These are phyloP conservation scores for Haplosporangium gracile DNA, from an alignment of 192 early-diverging fungal species.

Conservation along the genomic window DNA sequence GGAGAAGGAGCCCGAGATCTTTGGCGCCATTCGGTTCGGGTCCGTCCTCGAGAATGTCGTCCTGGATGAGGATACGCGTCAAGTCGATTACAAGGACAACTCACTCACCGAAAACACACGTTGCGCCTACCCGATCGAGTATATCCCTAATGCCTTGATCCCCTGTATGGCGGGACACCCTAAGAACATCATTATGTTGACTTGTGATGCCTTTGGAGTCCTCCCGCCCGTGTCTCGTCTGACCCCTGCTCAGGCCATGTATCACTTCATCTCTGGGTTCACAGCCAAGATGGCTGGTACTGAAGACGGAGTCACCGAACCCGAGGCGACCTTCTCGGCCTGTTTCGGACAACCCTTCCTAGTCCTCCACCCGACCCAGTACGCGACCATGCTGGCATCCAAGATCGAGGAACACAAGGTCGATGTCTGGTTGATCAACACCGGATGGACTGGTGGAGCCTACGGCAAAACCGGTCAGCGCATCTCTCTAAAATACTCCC, in stretches of 20 bases:
- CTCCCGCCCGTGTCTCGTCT: slow-evolving; percentile 93
- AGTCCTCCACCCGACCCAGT: slow-evolving; percentile 95
- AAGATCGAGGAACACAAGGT: slow-evolving; percentile 92
- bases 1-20: slow-evolving; percentile 99
- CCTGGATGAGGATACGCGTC: slow-evolving; percentile 78
- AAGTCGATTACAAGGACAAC: slow-evolving; percentile 87
- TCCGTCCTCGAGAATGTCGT: slow-evolving; percentile 97
- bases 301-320: slow-evolving; percentile 94
- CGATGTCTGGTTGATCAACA: slow-evolving; percentile 97
- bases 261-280: slow-evolving; percentile 98
- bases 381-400: slow-evolving; percentile 96
- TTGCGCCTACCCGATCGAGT: slow-evolving; percentile 96
- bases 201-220: slow-evolving; percentile 97
- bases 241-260: slow-evolving; percentile 90
- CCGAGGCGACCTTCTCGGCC: slow-evolving; percentile 92
- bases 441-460: slow-evolving; percentile 97
- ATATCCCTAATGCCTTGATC: slow-evolving; percentile 93
- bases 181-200: slow-evolving; percentile 95
- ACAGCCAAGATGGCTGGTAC: slow-evolving; percentile 99
- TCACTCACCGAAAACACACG: slow-evolving; percentile 96
- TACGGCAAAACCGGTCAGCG: slow-evolving; percentile 89
- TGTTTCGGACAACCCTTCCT: slow-evolving; percentile 98
- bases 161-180: slow-evolving; percentile 90
- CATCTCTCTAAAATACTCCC: slow-evolving; percentile 95
- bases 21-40: slow-evolving; percentile 95